These are phyloP conservation scores for Kazachstania bromeliacearum DNA, from an alignment of 805 yeast genomes.

Conservation along the genomic window DNA sequence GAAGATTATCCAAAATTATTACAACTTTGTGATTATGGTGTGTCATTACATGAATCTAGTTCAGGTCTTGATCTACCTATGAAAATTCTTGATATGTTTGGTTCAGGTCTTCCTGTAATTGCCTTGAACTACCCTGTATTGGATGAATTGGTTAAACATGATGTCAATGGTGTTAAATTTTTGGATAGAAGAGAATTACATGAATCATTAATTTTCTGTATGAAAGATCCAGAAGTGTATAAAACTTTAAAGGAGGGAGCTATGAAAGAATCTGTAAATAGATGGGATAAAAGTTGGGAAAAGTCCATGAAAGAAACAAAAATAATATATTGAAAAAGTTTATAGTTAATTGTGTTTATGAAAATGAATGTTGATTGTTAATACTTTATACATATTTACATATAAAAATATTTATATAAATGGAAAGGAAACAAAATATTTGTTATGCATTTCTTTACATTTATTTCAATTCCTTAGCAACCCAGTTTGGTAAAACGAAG, in stretches of 20 bases:
- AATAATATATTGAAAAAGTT: slow-evolving; percentile 11
- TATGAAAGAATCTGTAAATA: slow-evolving; percentile 47
- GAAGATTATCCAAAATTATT: slow-evolving; percentile 74
- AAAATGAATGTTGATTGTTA: too few relatives aligned
- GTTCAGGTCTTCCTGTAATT: slow-evolving; percentile 88
- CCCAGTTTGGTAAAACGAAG: slow-evolving; percentile 89
- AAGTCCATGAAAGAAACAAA: slow-evolving; percentile 20
- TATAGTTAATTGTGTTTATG: too few relatives aligned
- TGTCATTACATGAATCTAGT: slow-evolving; percentile 84
- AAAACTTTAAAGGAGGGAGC: slow-evolving; percentile 57
- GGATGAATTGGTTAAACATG: slow-evolving; percentile 61
- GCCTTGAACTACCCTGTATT: slow-evolving; percentile 71
- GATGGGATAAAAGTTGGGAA: slow-evolving; percentile 79
- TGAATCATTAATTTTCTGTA: slow-evolving; percentile 31
- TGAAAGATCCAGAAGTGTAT: slow-evolving; percentile 30
- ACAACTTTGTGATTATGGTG: slow-evolving; percentile 73
- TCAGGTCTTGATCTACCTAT: slow-evolving; percentile 93
- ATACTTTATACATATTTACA: too few relatives aligned
- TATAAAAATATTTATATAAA: background rate
- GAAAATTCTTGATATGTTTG: slow-evolving; percentile 95
- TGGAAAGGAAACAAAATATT: background rate
- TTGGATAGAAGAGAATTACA: slow-evolving; percentile 37
- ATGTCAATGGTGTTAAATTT: slow-evolving; percentile 60
- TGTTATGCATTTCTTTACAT: slow-evolving; percentile 1
- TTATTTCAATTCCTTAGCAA: slow-evolving; percentile 40